Conservation (phyloP, 441 rosid genomes). For the Isatis lusitanica region DNA sequence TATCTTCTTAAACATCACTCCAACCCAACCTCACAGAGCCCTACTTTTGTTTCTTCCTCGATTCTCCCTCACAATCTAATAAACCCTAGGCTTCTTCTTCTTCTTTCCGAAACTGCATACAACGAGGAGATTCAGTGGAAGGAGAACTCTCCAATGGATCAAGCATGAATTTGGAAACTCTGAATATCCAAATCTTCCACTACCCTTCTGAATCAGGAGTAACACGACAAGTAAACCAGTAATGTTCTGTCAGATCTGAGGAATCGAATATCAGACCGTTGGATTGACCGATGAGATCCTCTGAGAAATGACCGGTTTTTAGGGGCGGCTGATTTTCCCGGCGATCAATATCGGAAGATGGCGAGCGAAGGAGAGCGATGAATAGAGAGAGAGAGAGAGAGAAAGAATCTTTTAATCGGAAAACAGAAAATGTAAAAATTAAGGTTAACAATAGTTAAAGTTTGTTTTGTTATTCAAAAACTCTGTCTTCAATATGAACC, state of each 20-base stretch:
- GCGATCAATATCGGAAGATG: constrained; percentile 30
- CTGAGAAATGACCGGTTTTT: constrained; percentile 38
- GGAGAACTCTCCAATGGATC: constrained; percentile 32
- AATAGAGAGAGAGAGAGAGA: not conserved
- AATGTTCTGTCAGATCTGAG: constrained; percentile 9
- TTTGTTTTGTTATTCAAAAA: constrained; percentile 6
- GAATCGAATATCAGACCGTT: constrained; percentile 16
- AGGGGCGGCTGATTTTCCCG: constrained; percentile 21
- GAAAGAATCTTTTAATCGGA: not conserved
- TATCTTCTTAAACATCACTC: constrained; percentile 79
- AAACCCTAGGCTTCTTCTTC: constrained; percentile 16
- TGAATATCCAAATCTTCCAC: not conserved
- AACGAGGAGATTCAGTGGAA: constrained; percentile 18
- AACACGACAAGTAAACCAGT: constrained; percentile 5
- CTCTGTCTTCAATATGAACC: constrained; percentile 7
- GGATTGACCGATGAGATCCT: constrained; percentile 17
- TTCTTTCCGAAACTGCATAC: not conserved
- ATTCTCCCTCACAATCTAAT: not conserved
- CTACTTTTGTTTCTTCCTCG: not conserved
- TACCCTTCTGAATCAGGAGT: constrained; percentile 6
- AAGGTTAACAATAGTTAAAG: not conserved
- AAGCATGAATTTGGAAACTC: constrained; percentile 33
- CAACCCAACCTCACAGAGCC: constrained; percentile 38
- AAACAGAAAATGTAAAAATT: not conserved
- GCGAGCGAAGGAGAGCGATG: not conserved